phyloP scores from a whole-genome alignment of 2,329 filamentous ascomycete genomes.

The Fusarium udum region DNA sequence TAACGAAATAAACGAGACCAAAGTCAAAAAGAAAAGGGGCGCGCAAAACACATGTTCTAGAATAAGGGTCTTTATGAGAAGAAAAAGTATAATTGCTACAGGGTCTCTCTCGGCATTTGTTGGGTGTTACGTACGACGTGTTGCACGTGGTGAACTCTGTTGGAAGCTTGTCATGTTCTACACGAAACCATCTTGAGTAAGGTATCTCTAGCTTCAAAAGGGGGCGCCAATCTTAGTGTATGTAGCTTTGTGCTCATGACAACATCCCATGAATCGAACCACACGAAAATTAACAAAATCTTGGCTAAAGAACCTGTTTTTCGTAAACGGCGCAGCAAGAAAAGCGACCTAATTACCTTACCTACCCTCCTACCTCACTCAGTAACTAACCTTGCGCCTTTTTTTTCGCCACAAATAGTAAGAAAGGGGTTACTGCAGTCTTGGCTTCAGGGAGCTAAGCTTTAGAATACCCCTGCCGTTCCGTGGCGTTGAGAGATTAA shows the following conservation, averaged over 20 bases:
- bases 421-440: not conserved
- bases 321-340: not conserved
- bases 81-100: not conserved
- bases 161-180: not conserved
- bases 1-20: not conserved
- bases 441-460: slow-evolving; percentile 13
- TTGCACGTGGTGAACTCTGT: not conserved
- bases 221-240: not conserved
- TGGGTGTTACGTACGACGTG: not conserved
- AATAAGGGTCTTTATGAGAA: not conserved
- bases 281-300: not conserved
- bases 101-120: not conserved
- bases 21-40: not conserved
- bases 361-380: not conserved
- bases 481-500: slow-evolving; percentile 1
- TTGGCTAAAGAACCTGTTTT: not conserved
- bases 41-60: not conserved
- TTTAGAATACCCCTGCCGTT: slow-evolving; percentile 1
- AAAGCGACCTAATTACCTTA: not conserved
- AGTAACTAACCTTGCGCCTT: not conserved
- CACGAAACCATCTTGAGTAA: not conserved
- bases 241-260: not conserved
- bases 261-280: slow-evolving; percentile 17
- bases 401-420: not conserved
- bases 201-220: not conserved